Evolutionary conservation across 2,329 filamentous ascomycete species (phyloP).

Genomic region (Aspergillus terreus): DNA sequence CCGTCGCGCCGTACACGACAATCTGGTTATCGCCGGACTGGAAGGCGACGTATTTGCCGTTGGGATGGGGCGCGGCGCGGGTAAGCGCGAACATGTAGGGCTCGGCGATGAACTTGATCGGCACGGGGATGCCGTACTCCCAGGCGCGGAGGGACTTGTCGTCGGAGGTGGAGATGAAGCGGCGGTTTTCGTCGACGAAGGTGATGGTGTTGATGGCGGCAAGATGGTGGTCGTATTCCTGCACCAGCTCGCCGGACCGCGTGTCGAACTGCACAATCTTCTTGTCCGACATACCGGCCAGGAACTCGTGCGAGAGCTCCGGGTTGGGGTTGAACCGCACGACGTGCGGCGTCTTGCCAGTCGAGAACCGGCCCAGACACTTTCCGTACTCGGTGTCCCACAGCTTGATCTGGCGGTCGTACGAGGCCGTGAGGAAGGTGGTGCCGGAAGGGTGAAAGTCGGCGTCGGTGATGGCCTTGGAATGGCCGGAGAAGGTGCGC

Average conservation of each 20-base stretch:
- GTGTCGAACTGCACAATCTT: slow-evolving; percentile 98
- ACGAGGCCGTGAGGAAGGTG: slow-evolving; percentile 85
- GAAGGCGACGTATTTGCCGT: slow-evolving; percentile 89
- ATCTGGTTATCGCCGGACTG: slow-evolving; percentile 95
- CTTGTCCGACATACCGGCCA: slow-evolving; percentile 97
- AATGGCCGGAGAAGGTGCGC: slow-evolving; percentile 87
- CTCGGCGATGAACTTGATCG: slow-evolving; percentile 97
- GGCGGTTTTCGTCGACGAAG: slow-evolving; percentile 88
- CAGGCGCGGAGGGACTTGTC: slow-evolving; percentile 94
- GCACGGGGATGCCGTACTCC: slow-evolving; percentile 98
- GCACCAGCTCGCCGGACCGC: slow-evolving; percentile 74
- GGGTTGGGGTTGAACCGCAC: slow-evolving; percentile 84
- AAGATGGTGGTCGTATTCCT: slow-evolving; percentile 97
- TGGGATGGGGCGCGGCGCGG: slow-evolving; percentile 77
- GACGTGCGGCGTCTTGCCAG: slow-evolving; percentile 92
- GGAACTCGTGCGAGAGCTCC: slow-evolving; percentile 78
- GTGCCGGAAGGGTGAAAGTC: slow-evolving; percentile 80
- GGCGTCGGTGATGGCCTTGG: slow-evolving; percentile 83
- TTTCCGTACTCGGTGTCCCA: slow-evolving; percentile 97
- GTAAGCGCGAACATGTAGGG: slow-evolving; percentile 98
- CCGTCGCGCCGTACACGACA: slow-evolving; percentile 87
- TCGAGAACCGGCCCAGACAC: slow-evolving; percentile 84
- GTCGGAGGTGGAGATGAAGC: slow-evolving; percentile 97
- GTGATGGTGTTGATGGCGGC: slow-evolving; percentile 98
- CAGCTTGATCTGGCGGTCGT: slow-evolving; percentile 93